These are phyloP conservation scores for Nicotiana attenuata DNA, from an alignment of 257 asterid genomes.

Conservation along the genomic window DNA sequence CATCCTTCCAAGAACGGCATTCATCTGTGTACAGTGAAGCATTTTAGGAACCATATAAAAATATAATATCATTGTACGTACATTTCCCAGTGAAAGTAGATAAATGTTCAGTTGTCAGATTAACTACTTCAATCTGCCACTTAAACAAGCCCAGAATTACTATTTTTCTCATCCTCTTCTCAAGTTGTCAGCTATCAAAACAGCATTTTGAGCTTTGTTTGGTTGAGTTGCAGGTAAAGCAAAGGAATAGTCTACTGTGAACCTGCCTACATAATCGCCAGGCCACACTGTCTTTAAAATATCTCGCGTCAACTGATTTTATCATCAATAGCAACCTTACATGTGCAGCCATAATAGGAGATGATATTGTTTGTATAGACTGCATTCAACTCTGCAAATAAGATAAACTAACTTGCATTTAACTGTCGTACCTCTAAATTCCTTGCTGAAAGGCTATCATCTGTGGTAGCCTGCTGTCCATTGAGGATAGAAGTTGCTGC, in stretches of 20 bases:
- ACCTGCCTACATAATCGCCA: background rate
- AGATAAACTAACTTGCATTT: conserved; percentile 2
- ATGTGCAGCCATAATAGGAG: background rate
- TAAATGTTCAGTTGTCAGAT: background rate
- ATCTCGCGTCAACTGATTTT: background rate
- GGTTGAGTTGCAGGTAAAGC: background rate
- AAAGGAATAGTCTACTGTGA: background rate
- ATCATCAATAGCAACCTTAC: background rate
- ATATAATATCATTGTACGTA: background rate
- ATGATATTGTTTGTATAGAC: background rate
- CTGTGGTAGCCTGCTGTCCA: conserved; percentile 69
- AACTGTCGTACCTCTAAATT: conserved; percentile 68
- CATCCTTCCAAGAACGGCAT: conserved; percentile 88
- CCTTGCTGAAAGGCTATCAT: conserved; percentile 86
- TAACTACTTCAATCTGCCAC: background rate
- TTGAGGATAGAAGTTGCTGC: conserved; percentile 83
- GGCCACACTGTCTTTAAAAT: background rate
- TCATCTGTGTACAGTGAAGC: conserved; percentile 48
- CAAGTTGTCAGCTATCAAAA: background rate
- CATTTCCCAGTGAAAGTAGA: background rate
- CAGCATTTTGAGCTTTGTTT: background rate
- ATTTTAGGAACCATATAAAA: conserved; percentile 11
- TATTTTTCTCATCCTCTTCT: conserved; percentile 2
- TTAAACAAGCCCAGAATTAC: background rate
- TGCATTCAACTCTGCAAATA: background rate